These are phyloP conservation scores for Apiotrichum akiyoshidainum DNA, from an alignment of 1,284 basidiomycete genomes.

Conservation along the genomic window DNA sequence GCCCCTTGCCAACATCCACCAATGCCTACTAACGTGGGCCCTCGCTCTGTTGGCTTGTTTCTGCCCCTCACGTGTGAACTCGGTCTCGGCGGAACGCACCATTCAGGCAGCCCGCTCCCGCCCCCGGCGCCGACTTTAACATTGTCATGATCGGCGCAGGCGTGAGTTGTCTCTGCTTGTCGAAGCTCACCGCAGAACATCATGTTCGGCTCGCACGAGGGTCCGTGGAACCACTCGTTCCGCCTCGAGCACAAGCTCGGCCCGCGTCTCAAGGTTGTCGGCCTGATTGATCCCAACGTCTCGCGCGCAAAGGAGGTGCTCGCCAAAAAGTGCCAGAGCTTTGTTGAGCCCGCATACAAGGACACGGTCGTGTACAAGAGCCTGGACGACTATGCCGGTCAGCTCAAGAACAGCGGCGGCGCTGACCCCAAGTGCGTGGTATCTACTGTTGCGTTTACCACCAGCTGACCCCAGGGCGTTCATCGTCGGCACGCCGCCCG, in stretches of 20 bases:
- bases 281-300: slow-evolving; percentile 84
- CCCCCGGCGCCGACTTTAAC: slow-evolving; percentile 67
- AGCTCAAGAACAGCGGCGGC: slow-evolving; percentile 56
- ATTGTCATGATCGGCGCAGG: slow-evolving; percentile 88
- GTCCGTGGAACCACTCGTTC: slow-evolving; percentile 72
- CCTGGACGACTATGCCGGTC: slow-evolving; percentile 76
- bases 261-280: slow-evolving; percentile 90
- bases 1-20: no score
- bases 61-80: not conserved
- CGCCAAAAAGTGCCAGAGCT: slow-evolving; percentile 85
- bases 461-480: slow-evolving; percentile 57
- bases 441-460: not conserved
- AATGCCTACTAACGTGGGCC: no score
- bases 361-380: slow-evolving; percentile 83
- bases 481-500: slow-evolving; percentile 88
- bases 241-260: slow-evolving; percentile 94
- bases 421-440: slow-evolving; percentile 52
- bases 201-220: slow-evolving; percentile 86
- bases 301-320: slow-evolving; percentile 79
- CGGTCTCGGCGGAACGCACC: not conserved
- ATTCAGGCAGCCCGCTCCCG: slow-evolving; percentile 18
- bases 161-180: slow-evolving; percentile 30
- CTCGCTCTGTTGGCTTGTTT: not conserved
- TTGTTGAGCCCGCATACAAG: slow-evolving; percentile 92
- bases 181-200: slow-evolving; percentile 59